Conservation (phyloP, 2,329 filamentous ascomycete species). For the Teratosphaeria destructans region DNA sequence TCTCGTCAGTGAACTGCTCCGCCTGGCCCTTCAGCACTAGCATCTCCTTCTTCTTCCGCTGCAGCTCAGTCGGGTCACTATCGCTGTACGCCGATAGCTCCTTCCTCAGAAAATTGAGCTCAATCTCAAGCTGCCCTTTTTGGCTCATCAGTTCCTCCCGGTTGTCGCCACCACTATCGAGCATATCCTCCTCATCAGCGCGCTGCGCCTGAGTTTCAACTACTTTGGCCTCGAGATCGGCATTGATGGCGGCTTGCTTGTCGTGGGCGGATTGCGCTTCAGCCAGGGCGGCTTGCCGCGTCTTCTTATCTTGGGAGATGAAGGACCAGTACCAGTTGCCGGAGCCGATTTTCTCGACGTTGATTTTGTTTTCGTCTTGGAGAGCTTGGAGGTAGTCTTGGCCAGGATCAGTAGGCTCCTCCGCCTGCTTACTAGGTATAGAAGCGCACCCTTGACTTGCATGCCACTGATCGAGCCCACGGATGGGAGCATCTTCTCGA, state of each 20-base stretch:
- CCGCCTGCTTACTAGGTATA: too few relatives aligned
- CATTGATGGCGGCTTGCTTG: constrained; percentile 25
- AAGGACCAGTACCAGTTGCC: constrained; percentile 67
- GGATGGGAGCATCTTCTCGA: constrained; percentile 53
- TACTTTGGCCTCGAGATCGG: constrained; percentile 32
- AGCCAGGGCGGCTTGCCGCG: constrained; percentile 29
- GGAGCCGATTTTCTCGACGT: constrained; percentile 59
- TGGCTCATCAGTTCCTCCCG: constrained; percentile 29
- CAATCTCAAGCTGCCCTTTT: constrained; percentile 26
- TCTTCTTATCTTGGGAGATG: constrained; percentile 45
- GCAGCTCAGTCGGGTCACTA: constrained; percentile 35
- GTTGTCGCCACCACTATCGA: constrained; percentile 22
- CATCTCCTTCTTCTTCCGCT: constrained; percentile 29
- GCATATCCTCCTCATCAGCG: constrained; percentile 28
- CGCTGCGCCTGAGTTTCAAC: constrained; percentile 29
- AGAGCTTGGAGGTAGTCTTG: constrained; percentile 52
- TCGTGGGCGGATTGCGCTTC: constrained; percentile 28
- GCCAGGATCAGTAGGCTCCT: not conserved
- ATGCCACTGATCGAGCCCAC: constrained; percentile 55
- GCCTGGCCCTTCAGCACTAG: constrained; percentile 21
- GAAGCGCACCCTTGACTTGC: constrained; percentile 33
- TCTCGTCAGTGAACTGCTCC: constrained; percentile 34
- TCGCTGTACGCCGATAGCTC: constrained; percentile 37
- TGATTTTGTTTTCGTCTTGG: constrained; percentile 50
- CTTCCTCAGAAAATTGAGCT: constrained; percentile 28